Conservation (phyloP, 83 land plant genomes). For the Isoetes engelmannii region DNA sequence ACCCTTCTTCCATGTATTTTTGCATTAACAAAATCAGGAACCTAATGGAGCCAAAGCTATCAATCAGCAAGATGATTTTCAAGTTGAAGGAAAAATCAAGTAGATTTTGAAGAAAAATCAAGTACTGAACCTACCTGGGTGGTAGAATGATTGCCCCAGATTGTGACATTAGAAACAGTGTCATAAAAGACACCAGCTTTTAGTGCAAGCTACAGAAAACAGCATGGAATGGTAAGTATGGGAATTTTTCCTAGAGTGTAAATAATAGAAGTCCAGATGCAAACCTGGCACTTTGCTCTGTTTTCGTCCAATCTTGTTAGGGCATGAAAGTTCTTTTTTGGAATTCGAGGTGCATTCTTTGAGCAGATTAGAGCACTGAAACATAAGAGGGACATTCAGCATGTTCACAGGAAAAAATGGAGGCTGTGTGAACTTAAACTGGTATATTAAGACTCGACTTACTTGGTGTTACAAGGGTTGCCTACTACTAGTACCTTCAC, state of each 20-base stretch:
- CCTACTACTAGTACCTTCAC: constrained; percentile 94
- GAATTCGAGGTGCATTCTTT: constrained; percentile 92
- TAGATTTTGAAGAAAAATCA: not conserved
- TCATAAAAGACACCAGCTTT: constrained; percentile 98
- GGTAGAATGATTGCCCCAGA: constrained; percentile 98
- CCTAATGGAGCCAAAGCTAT: constrained; percentile 26
- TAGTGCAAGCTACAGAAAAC: constrained; percentile 57
- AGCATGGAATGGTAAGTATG: too few relatives aligned
- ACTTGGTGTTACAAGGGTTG: constrained; percentile 98
- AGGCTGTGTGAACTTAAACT: not conserved
- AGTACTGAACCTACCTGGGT: constrained; percentile 52
- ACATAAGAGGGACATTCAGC: constrained; percentile 12
- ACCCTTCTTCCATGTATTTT: constrained; percentile 69
- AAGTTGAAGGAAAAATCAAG: not conserved
- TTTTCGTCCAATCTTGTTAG: constrained; percentile 92
- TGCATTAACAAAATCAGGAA: constrained; percentile 94
- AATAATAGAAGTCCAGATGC: too few relatives aligned
- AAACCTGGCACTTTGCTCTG: constrained; percentile 88
- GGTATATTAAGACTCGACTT: constrained; percentile 8
- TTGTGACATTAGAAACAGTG: constrained; percentile 86
- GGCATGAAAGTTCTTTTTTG: constrained; percentile 85
- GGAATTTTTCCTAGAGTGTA: too few relatives aligned
- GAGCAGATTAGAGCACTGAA: constrained; percentile 82
- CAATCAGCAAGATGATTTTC: not conserved
- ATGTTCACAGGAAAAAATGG: constrained; percentile 2